These are phyloP conservation scores for Paramyrothecium roridum DNA, from an alignment of 2,329 filamentous ascomycete species.

Conservation along the genomic window DNA sequence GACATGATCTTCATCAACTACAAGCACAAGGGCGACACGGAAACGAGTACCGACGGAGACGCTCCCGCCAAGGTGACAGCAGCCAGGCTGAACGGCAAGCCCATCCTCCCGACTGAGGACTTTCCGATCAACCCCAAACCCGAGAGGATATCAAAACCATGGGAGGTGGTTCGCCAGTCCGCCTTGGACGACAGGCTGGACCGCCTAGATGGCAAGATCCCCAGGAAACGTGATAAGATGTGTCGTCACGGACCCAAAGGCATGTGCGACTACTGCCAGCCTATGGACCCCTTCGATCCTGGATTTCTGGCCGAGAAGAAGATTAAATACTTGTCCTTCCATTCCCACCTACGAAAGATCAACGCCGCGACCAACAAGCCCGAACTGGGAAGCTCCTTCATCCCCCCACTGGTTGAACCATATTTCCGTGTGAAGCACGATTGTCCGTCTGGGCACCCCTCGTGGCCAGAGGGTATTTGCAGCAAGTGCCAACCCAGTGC, in stretches of 20 bases:
- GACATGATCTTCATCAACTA: slow-evolving; percentile 89
- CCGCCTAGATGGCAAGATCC: slow-evolving; percentile 85
- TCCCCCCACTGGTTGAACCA: slow-evolving; percentile 89
- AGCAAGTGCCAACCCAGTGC: slow-evolving; percentile 97
- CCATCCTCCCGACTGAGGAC: slow-evolving; percentile 67
- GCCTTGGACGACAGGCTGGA: slow-evolving; percentile 83
- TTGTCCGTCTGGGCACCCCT: slow-evolving; percentile 88
- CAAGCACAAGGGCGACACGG: slow-evolving; percentile 49
- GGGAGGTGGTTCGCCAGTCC: slow-evolving; percentile 89
- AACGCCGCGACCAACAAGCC: slow-evolving; percentile 96
- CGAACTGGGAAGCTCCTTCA: slow-evolving; percentile 89
- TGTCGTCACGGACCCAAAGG: slow-evolving; percentile 94
- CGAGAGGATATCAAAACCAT: slow-evolving; percentile 43
- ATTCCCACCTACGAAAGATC: slow-evolving; percentile 89
- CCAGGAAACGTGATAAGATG: slow-evolving; percentile 78
- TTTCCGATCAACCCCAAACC: slow-evolving; percentile 70
- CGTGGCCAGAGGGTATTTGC: slow-evolving; percentile 95
- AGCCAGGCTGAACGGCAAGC: slow-evolving; percentile 75
- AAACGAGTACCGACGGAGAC: slow-evolving; percentile 30
- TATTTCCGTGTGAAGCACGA: slow-evolving; percentile 86
- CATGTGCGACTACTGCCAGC: slow-evolving; percentile 99
- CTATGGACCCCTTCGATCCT: slow-evolving; percentile 88
- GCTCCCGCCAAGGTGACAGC: slow-evolving; percentile 40
- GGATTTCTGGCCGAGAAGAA: slow-evolving; percentile 90
- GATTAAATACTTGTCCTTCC: slow-evolving; percentile 98